These are phyloP conservation scores for Isabelozyma pseudorhagii DNA, from an alignment of 805 yeast species.

Conservation along the genomic window DNA sequence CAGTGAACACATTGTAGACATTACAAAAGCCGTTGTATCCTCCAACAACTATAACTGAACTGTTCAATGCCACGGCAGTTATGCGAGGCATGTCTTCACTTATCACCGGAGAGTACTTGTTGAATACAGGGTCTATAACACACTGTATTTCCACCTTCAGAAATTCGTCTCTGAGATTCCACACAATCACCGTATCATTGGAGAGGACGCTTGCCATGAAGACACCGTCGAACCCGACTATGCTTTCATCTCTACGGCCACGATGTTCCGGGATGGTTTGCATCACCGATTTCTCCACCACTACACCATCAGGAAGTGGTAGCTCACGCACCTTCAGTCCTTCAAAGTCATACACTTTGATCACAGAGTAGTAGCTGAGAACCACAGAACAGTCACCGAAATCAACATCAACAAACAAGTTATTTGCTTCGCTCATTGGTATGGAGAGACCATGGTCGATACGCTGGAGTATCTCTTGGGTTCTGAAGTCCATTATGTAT, in stretches of 20 bases:
- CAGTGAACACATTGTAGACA: constrained; percentile 41
- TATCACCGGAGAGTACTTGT: constrained; percentile 11
- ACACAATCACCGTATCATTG: constrained; percentile 38
- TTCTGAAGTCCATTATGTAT: constrained; percentile 14
- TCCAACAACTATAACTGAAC: constrained; percentile 34
- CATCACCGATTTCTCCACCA: constrained; percentile 11
- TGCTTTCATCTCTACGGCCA: constrained; percentile 12
- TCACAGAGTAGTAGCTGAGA: constrained; percentile 12
- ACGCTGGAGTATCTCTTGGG: constrained; percentile 4
- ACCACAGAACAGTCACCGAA: constrained; percentile 28
- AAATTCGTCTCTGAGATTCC: constrained; percentile 36
- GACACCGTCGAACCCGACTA: constrained; percentile 42
- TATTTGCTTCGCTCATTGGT: constrained; percentile 6
- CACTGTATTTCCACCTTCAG: constrained; percentile 12
- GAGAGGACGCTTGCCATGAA: constrained; percentile 35
- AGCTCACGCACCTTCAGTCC: constrained; percentile 1
- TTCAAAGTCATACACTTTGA: constrained; percentile 22
- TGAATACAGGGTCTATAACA: constrained; percentile 19
- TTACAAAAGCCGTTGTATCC: constrained; percentile 42
- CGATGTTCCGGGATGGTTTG: constrained; percentile 13
- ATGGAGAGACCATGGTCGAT: constrained; percentile 11
- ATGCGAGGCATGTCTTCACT: constrained; percentile 9
- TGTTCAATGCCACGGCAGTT: constrained; percentile 29
- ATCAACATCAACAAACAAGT: constrained; percentile 22
- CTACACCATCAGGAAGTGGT: constrained; percentile 12